Evolutionary conservation across 805 yeast species (phyloP).

Genomic region (Candida andamanensis): DNA sequence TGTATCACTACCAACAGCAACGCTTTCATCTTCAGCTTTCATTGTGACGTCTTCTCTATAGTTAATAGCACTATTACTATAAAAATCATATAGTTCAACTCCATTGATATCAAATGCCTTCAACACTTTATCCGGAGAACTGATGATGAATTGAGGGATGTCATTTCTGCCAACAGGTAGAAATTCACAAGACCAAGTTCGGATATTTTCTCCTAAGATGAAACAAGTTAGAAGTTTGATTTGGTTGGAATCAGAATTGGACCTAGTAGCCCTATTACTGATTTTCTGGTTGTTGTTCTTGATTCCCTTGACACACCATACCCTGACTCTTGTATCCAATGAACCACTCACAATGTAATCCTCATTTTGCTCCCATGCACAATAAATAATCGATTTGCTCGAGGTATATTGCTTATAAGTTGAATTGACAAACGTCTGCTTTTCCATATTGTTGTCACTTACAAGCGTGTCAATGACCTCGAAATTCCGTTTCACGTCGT

Average conservation of each 20-base stretch:
- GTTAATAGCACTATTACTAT: constrained; percentile 19
- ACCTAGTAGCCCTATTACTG: constrained; percentile 20
- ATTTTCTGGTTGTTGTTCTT: constrained; percentile 9
- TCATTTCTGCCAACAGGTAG: constrained; percentile 38
- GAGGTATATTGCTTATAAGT: constrained; percentile 22
- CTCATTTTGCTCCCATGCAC: constrained; percentile 76
- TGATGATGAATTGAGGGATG: constrained; percentile 53
- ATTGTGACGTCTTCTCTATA: constrained; percentile 11
- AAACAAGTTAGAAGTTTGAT: constrained; percentile 29
- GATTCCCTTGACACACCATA: constrained; percentile 57
- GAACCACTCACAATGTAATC: constrained; percentile 63
- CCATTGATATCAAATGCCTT: constrained; percentile 38
- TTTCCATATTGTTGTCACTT: constrained; percentile 23
- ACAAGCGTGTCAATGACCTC: constrained; percentile 25
- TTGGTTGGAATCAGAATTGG: constrained; percentile 17
- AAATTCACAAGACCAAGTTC: constrained; percentile 60
- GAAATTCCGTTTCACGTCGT: constrained; percentile 51
- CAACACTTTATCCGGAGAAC: constrained; percentile 67
- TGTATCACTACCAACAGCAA: constrained; percentile 4
- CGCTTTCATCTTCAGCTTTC: constrained; percentile 9
- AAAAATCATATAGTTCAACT: constrained; percentile 38
- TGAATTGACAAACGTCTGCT: constrained; percentile 20
- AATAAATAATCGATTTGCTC: constrained; percentile 48
- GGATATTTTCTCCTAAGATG: constrained; percentile 34
- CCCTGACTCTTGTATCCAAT: constrained; percentile 60